Evolutionary conservation across 2,329 filamentous ascomycete genomes (phyloP).

Genomic region (Ophiostoma pallidulum): DNA sequence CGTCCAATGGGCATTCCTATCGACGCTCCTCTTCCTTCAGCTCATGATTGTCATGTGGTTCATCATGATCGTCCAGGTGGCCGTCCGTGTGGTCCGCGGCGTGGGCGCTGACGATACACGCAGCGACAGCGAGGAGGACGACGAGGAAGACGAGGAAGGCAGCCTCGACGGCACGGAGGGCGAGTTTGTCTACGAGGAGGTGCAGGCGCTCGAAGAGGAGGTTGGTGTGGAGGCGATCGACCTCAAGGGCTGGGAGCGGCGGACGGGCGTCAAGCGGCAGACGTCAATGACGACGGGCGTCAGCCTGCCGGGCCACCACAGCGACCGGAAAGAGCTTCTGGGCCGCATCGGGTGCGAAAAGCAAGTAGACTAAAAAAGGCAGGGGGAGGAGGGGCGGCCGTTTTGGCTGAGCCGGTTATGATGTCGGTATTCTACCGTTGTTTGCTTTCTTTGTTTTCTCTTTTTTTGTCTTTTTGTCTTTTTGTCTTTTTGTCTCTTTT

Average conservation of each 20-base stretch:
- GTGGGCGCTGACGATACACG: conserved; percentile 73
- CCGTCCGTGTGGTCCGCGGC: conserved; percentile 68
- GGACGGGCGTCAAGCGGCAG: conserved; percentile 44
- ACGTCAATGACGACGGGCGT: conserved; percentile 45
- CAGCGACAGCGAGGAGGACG: conserved; percentile 73
- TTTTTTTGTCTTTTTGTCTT: background rate
- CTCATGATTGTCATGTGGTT: conserved; percentile 78
- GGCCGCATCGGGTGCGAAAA: conserved; percentile 79
- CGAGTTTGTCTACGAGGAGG: conserved; percentile 42
- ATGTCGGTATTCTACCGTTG: too few relatives aligned
- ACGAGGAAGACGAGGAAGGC: conserved; percentile 43
- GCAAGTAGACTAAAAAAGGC: conserved; percentile 40
- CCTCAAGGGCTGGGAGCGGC: conserved; percentile 53
- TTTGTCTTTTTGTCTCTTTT: background rate
- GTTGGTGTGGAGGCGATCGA: conserved; percentile 65
- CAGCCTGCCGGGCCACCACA: conserved; percentile 60
- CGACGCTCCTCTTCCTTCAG: conserved; percentile 68
- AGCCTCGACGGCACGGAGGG: conserved; percentile 50
- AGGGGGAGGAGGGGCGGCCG: too few relatives aligned
- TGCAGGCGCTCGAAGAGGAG: conserved; percentile 58
- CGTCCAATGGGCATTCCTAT: conserved; percentile 69
- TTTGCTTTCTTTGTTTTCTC: background rate
- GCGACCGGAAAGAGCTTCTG: conserved; percentile 70
- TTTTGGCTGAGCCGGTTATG: too few relatives aligned
- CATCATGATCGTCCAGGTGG: conserved; percentile 74